These are phyloP conservation scores for Suillus decipiens DNA, from an alignment of 768 basidiomycete species.

Conservation along the genomic window DNA sequence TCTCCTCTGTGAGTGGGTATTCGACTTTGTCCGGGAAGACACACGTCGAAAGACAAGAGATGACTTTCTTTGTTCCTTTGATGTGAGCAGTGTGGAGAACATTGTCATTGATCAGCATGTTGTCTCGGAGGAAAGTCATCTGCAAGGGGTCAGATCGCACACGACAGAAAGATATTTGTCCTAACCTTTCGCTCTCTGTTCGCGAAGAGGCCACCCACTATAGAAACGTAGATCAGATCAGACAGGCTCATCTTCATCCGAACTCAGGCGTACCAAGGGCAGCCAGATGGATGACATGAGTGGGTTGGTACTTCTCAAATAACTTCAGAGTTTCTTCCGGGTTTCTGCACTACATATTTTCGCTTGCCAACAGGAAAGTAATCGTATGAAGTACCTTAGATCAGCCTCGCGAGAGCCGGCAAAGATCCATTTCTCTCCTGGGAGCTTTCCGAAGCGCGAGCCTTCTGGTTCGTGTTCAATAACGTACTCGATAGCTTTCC, in stretches of 20 bases:
- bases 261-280: slow-evolving; percentile 68
- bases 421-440: slow-evolving; percentile 88
- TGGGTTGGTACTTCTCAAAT: slow-evolving; percentile 91
- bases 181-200: slow-evolving; percentile 93
- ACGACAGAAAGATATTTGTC: not conserved
- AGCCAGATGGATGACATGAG: slow-evolving; percentile 95
- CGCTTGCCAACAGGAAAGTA: not conserved
- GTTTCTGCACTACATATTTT: slow-evolving; percentile 48
- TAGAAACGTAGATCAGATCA: slow-evolving; percentile 14
- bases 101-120: slow-evolving; percentile 94
- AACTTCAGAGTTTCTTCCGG: slow-evolving; percentile 65
- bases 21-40: slow-evolving; percentile 96
- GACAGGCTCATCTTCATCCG: not conserved
- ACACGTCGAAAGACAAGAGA: slow-evolving; percentile 96
- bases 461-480: slow-evolving; percentile 78
- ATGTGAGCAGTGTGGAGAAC: slow-evolving; percentile 77
- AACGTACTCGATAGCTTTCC: slow-evolving; percentile 77
- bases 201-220: slow-evolving; percentile 92
- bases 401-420: slow-evolving; percentile 79
- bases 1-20: slow-evolving; percentile 91
- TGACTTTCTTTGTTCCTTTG: slow-evolving; percentile 69
- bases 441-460: slow-evolving; percentile 73
- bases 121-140: slow-evolving; percentile 93
- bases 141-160: slow-evolving; percentile 28
- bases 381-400: slow-evolving; percentile 55